Percentiles rank a stretch among this genome's conserved stretches.
phyloP scores from a whole-genome alignment of 768 basidiomycete species.

The Agrocybe pediades region DNA sequence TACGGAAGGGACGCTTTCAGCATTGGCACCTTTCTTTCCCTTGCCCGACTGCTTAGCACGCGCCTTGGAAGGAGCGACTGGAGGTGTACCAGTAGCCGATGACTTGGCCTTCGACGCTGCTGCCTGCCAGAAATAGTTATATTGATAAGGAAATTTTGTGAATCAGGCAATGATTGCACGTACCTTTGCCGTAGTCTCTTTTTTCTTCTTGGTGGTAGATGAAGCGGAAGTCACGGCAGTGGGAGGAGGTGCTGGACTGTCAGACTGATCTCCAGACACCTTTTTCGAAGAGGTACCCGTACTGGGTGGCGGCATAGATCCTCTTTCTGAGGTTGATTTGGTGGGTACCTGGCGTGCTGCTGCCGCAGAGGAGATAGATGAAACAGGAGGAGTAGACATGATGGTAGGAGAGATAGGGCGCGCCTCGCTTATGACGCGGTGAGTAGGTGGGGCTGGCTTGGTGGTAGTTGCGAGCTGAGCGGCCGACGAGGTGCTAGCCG shows the following conservation, averaged over 20 bases:
- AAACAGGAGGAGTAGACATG: constrained; percentile 14
- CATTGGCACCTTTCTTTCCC: constrained; percentile 23
- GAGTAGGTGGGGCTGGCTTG: constrained; percentile 7
- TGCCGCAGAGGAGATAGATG: constrained; percentile 12
- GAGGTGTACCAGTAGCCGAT: constrained; percentile 16
- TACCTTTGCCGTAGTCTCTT: constrained; percentile 40
- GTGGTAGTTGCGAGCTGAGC: constrained; percentile 1
- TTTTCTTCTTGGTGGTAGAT: constrained; percentile 39
- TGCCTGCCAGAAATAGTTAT: constrained; percentile 3
- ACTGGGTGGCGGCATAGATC: constrained; percentile 60
- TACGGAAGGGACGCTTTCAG: constrained; percentile 21
- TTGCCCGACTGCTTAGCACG: constrained; percentile 13
- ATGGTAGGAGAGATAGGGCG: constrained; percentile 13
- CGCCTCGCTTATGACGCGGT: constrained; percentile 17
- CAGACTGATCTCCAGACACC: constrained; percentile 20
- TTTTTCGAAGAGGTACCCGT: constrained; percentile 19
- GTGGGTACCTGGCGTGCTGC: constrained; percentile 19
- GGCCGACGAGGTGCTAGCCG: constrained; percentile 6
- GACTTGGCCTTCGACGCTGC: constrained; percentile 20
- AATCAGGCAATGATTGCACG: constrained; percentile 13
- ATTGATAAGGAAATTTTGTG: neutral
- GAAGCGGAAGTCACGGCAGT: constrained; percentile 14
- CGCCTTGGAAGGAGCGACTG: constrained; percentile 12
- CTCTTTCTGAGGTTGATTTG: constrained; percentile 42
- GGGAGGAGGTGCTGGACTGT: constrained; percentile 14